Base-by-base conservation (phyloP, 306 rosid genomes). In the Rosa lucieae region DNA sequence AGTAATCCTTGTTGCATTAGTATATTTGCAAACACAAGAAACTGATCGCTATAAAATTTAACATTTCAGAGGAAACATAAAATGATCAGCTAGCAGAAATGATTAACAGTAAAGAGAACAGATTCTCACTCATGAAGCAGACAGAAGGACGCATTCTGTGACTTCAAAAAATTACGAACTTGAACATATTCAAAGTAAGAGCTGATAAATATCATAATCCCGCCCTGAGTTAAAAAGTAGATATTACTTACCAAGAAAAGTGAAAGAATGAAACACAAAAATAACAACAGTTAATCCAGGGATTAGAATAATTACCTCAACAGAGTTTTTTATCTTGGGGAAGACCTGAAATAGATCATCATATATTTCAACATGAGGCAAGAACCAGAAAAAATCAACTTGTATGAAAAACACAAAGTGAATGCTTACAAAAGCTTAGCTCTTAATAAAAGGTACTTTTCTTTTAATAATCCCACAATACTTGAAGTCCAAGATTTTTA, bases 41-140 rank as follows among this genome's bases (percentile, higher is more conserved):
- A 47, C 52, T 42, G 29, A 23, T 59, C 23, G 10, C 56, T 10
- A 0, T 10, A 26, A 23, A 42, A 26, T 9, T 15, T 40, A 55
- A 5, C 4, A 35, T 39, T 58, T 44, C 11, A 65, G 40, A 20
- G 13, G 21, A 53, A 35, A 6, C 15, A 32, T n/a, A 26, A 3
- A 72, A 48, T 29, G 55, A 67, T 72, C 55, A 67, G 7, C 73
- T 26, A 74, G 47, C 68, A 61, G 73, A 76, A 86, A 55, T 29
- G 44, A 73, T 44, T 20, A 65, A 58, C 70, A 73, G 51, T 42
- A 51, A 2, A 70, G 48, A 48, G 76, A 67, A 67, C 46, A 75
- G 86, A 72, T 87, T 75, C 99, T 88, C 86, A 94, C 99, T 94
- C 99, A 40, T 93, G 94, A 86, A 94, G 92, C 59, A 92, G 87